A percentile compares a stretch with the other conserved stretches of the same genome.
Conservation (phyloP, 1,139 yeast genomes). For the Suhomyces choctaworum region DNA sequence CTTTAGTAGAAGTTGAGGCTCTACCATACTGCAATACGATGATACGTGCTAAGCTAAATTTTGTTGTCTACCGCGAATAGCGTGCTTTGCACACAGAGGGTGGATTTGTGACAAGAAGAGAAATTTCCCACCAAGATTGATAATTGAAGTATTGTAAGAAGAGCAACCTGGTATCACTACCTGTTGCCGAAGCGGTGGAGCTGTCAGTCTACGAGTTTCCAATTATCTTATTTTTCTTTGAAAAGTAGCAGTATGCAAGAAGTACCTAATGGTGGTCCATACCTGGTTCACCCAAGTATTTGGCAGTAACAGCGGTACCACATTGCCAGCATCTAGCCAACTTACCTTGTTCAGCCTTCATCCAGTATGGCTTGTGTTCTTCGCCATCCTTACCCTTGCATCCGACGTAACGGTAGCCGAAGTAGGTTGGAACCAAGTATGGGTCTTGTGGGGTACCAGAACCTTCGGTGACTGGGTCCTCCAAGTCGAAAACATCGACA, state of each 20-base stretch:
- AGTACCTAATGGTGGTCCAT: conserved; percentile 51
- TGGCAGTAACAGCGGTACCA: conserved; percentile 90
- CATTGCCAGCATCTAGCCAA: conserved; percentile 99
- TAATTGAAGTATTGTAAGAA: too few relatives aligned
- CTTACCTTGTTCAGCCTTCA: conserved; percentile 81
- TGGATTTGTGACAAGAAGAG: too few relatives aligned
- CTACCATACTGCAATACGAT: too few relatives aligned
- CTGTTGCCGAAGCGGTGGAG: too few relatives aligned
- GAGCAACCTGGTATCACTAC: too few relatives aligned
- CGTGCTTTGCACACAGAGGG: too few relatives aligned
- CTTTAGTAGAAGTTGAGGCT: too few relatives aligned
- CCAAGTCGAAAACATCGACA: conserved; percentile 89
- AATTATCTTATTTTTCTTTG: not conserved
- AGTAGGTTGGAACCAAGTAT: conserved; percentile 84
- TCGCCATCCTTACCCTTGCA: conserved; percentile 92
- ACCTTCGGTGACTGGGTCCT: conserved; percentile 85
- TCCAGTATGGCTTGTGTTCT: conserved; percentile 92
- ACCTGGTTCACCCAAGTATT: conserved; percentile 82
- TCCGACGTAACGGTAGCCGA: conserved; percentile 93
- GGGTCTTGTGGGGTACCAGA: conserved; percentile 84
- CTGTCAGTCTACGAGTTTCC: not conserved
- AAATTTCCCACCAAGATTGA: too few relatives aligned
- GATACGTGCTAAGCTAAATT: too few relatives aligned
- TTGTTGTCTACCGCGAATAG: too few relatives aligned
- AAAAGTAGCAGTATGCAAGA: not conserved